A percentile compares a stretch with the other conserved stretches of the same genome.
Evolutionary conservation across 108 stramenopile species (phyloP).

Genomic region (Cylindrotheca closterium): DNA sequence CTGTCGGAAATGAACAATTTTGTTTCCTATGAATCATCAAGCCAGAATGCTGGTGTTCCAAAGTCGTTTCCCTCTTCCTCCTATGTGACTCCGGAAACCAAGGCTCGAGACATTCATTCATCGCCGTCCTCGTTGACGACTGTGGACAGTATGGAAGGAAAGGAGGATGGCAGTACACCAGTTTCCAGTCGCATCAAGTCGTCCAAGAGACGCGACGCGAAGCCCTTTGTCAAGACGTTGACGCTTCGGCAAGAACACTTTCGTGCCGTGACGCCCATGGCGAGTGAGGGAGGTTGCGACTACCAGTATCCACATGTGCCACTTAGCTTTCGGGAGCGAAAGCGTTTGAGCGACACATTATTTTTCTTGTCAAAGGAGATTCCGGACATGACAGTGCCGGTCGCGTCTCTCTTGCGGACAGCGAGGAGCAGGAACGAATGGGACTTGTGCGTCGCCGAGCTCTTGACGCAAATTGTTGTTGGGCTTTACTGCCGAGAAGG

Average conservation of each 20-base stretch:
- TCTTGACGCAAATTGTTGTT: constrained; percentile 74
- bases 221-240: constrained; percentile 6
- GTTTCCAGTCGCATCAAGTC: neutral
- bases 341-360: constrained; percentile 71
- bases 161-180: constrained; percentile 2
- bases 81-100: constrained; percentile 19
- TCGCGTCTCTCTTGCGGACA: constrained; percentile 49
- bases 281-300: constrained; percentile 9
- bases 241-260: constrained; percentile 72
- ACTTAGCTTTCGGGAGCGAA: constrained; percentile 67
- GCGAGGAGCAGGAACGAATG: constrained; percentile 68
- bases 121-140: constrained; percentile 28
- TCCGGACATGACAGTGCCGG: constrained; percentile 56
- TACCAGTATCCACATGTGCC: constrained; percentile 71
- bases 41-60: neutral
- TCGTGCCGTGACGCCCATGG: constrained; percentile 42
- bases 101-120: constrained; percentile 13
- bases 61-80: neutral
- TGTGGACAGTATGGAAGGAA: neutral
- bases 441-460: constrained; percentile 80
- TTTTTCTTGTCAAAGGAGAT: constrained; percentile 59
- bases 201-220: constrained; percentile 19
- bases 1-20: constrained; percentile 85
- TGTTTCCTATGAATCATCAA: constrained; percentile 45
- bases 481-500: constrained; percentile 61